A percentile compares a stretch with the other conserved stretches of the same genome.
Evolutionary conservation across 345 rosid genomes (phyloP).

Genomic region (Angophora floribunda): DNA sequence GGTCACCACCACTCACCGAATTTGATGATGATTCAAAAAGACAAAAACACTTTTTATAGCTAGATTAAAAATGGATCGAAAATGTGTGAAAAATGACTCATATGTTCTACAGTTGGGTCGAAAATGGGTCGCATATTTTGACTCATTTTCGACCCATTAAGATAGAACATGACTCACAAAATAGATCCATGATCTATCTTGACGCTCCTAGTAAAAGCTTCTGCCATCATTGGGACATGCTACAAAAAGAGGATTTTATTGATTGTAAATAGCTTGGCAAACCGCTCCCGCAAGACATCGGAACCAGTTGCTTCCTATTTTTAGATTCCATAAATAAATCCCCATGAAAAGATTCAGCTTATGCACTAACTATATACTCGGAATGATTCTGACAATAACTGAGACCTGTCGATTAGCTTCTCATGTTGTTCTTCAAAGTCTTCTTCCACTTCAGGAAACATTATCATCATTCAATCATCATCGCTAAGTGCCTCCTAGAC

Average conservation of each 20-base stretch:
- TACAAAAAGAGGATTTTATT: constrained; percentile 61
- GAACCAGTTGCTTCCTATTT: constrained; percentile 98
- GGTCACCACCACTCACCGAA: too few species aligned
- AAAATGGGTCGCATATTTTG: too few species aligned
- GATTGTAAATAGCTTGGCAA: constrained; percentile 68
- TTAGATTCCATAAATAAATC: constrained; percentile 89
- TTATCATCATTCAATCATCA: constrained; percentile 17
- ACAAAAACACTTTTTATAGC: too few species aligned
- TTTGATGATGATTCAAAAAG: too few species aligned
- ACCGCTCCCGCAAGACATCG: constrained; percentile 89
- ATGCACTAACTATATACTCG: constrained; percentile 56
- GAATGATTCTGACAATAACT: constrained; percentile 79
- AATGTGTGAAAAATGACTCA: too few species aligned
- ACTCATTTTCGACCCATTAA: too few species aligned
- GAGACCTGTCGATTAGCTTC: constrained; percentile 94
- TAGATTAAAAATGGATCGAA: too few species aligned
- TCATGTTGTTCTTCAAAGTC: constrained; percentile 84
- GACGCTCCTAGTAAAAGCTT: too few species aligned
- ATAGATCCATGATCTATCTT: too few species aligned
- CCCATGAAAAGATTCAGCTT: constrained; percentile 50
- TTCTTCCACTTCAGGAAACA: constrained; percentile 79
- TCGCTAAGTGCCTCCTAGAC: constrained; percentile 71
- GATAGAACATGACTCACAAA: too few species aligned
- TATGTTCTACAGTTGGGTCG: too few species aligned
- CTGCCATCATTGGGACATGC: constrained; percentile 75